These are phyloP conservation scores for Coprinopsis cinerea DNA, from an alignment of 768 basidiomycete genomes.

Conservation along the genomic window DNA sequence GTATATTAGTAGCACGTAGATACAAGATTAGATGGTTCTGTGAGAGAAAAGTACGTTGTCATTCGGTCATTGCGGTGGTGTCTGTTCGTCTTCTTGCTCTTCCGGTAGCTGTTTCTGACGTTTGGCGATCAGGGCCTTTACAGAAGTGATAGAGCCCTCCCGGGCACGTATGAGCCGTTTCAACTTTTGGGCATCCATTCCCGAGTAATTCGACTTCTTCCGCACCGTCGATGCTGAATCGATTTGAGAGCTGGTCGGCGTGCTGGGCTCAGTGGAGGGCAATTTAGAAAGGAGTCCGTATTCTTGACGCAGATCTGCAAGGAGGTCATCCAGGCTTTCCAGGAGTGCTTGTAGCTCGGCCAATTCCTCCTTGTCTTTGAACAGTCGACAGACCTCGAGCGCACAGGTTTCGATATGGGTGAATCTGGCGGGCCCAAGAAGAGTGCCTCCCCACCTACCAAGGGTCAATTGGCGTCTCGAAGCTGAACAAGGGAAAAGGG, in stretches of 20 bases:
- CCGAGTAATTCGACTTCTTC: constrained; percentile 44
- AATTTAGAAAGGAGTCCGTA: constrained; percentile 16
- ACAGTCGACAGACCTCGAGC: constrained; percentile 63
- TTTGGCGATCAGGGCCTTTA: constrained; percentile 51
- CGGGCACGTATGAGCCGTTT: constrained; percentile 64
- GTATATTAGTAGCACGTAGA: too few species aligned
- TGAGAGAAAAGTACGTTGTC: too few species aligned
- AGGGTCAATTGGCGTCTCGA: neutral
- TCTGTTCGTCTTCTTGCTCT: too few species aligned
- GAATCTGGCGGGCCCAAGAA: constrained; percentile 74
- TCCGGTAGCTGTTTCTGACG: constrained; percentile 7
- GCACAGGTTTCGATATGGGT: constrained; percentile 74
- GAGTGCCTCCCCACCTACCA: constrained; percentile 71
- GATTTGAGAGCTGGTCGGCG: constrained; percentile 5
- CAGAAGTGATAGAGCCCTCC: constrained; percentile 60
- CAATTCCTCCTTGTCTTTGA: constrained; percentile 63
- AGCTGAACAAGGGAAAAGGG: neutral
- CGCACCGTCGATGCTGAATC: neutral
- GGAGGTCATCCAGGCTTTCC: constrained; percentile 52
- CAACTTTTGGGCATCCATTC: constrained; percentile 55
- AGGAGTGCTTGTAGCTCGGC: constrained; percentile 55
- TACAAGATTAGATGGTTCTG: too few species aligned
- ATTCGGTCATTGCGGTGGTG: too few species aligned
- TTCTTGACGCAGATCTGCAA: constrained; percentile 50
- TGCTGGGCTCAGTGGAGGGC: neutral